phyloP scores from a whole-genome alignment of 352 stramenopile species.

The Phytophthora vignae region DNA sequence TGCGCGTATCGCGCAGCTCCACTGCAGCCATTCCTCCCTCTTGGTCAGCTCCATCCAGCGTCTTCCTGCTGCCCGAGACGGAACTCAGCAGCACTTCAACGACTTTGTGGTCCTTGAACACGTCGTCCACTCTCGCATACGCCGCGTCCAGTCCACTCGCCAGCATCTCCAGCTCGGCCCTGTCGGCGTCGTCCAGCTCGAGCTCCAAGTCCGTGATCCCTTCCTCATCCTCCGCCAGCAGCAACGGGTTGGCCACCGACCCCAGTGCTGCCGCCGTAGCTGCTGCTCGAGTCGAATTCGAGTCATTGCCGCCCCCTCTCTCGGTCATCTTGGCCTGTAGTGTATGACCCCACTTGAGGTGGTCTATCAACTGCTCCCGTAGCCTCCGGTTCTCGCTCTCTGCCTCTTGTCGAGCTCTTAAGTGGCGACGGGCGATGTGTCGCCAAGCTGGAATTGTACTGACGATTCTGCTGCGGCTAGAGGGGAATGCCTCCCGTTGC shows the following conservation, averaged over 20 bases:
- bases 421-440: slow-evolving; percentile 37
- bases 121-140: slow-evolving; percentile 20
- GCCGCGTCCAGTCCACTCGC: slow-evolving; percentile 35
- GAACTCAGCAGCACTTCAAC: slow-evolving; percentile 15
- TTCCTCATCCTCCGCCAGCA: slow-evolving; percentile 36
- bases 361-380: slow-evolving; percentile 19
- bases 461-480: slow-evolving; percentile 28
- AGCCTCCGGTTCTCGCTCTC: slow-evolving; percentile 37
- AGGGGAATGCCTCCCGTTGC: slow-evolving; percentile 5
- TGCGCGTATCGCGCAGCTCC: slow-evolving; percentile 37
- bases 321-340: slow-evolving; percentile 31
- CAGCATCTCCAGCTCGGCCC: slow-evolving; percentile 38
- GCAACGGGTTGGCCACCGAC: slow-evolving; percentile 20
- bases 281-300: slow-evolving; percentile 10
- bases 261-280: slow-evolving; percentile 21
- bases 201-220: slow-evolving; percentile 37
- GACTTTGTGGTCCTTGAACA: slow-evolving; percentile 26
- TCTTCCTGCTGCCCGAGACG: slow-evolving; percentile 24
- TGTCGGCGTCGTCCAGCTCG: slow-evolving; percentile 32
- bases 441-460: slow-evolving; percentile 37
- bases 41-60: slow-evolving; percentile 11
- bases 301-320: not conserved
- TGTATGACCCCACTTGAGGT: slow-evolving; percentile 29
- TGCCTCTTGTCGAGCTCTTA: slow-evolving; percentile 23
- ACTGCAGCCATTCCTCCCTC: slow-evolving; percentile 3